These are phyloP conservation scores for Otatea glauca DNA, from an alignment of 176 grass and related monocot species.

Conservation along the genomic window DNA sequence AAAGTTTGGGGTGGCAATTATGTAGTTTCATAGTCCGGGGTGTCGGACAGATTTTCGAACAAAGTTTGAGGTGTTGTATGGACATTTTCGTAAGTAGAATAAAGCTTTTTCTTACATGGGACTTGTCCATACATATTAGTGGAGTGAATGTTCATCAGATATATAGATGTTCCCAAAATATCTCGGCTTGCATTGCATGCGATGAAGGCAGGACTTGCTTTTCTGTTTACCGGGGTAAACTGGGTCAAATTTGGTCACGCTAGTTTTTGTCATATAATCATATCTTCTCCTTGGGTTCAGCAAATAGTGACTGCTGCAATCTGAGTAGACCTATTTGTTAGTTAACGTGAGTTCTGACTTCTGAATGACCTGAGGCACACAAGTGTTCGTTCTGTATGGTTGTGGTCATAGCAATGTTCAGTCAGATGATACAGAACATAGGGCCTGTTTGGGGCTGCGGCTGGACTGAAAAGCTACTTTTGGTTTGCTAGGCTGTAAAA, in stretches of 20 bases:
- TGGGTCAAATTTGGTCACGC: background rate
- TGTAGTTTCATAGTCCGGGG: no score
- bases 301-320: background rate
- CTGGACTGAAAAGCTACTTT: no score
- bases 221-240: background rate
- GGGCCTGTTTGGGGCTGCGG: no score
- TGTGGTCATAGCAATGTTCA: constrained; percentile 13
- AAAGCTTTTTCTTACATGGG: background rate
- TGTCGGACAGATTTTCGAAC: no score
- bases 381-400: background rate
- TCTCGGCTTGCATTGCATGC: background rate
- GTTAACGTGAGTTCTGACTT: constrained; percentile 14
- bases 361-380: background rate
- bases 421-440: background rate
- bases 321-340: background rate
- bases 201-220: background rate
- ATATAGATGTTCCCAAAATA: background rate
- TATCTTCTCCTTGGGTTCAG: background rate
- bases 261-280: background rate
- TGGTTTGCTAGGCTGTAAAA: no score
- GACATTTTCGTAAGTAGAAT: background rate
- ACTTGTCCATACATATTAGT: background rate
- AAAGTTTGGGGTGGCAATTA: no score
- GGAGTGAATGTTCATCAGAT: background rate
- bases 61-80: no score